phyloP scores from a whole-genome alignment of 371 early-diverging fungal species.

The Catenaria anguillulae region DNA sequence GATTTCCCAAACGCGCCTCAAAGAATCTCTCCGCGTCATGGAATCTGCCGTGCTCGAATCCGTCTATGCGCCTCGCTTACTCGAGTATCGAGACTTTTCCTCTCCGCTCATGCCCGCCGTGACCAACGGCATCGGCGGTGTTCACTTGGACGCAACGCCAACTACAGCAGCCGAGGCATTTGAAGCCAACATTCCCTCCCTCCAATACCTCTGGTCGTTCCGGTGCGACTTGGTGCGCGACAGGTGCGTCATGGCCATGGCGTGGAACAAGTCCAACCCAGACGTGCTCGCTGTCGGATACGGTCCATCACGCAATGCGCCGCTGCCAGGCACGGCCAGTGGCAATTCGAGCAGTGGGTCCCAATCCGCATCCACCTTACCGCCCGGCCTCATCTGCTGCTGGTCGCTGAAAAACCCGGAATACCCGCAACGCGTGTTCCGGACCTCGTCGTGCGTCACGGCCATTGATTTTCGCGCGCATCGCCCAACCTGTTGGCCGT shows the following conservation, averaged over 20 bases:
- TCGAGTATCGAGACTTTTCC: constrained; percentile 22
- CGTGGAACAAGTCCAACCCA: constrained; percentile 34
- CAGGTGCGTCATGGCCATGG: constrained; percentile 24
- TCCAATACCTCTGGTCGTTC: constrained; percentile 30
- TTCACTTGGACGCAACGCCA: not conserved
- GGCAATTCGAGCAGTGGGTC: not conserved
- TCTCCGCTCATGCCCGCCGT: not conserved
- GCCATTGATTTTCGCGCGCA: constrained; percentile 26
- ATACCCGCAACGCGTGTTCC: constrained; percentile 34
- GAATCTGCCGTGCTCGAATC: constrained; percentile 31
- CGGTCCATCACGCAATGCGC: constrained; percentile 9
- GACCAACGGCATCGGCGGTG: no score
- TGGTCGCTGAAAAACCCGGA: constrained; percentile 37
- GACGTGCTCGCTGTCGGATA: constrained; percentile 30
- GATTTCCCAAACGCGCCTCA: constrained; percentile 22
- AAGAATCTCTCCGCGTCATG: constrained; percentile 19
- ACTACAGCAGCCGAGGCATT: not conserved
- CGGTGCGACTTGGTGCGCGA: constrained; percentile 33
- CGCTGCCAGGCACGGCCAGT: not conserved
- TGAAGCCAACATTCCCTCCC: constrained; percentile 18
- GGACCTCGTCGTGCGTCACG: constrained; percentile 20
- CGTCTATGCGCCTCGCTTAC: constrained; percentile 22
- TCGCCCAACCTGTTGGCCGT: constrained; percentile 30
- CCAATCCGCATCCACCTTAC: constrained; percentile 8
- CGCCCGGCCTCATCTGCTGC: constrained; percentile 26